These are phyloP conservation scores for Rhynchospora pubera DNA, from an alignment of 176 grass and related monocot species.

Conservation along the genomic window DNA sequence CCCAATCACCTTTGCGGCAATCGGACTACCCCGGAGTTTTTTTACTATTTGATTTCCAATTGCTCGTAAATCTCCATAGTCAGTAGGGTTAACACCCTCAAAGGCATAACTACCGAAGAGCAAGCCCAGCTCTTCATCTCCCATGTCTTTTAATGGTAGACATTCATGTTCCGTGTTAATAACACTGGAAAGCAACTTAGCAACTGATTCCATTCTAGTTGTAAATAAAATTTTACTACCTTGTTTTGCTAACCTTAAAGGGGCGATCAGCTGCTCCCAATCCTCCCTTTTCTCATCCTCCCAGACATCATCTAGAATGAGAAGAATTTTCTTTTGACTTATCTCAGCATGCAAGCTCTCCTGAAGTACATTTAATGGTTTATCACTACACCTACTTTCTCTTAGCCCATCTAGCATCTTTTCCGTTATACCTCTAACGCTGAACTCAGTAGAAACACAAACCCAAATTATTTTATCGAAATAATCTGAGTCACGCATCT, in stretches of 20 bases:
- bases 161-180: conserved; percentile 10
- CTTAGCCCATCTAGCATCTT: background rate
- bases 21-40: conserved; percentile 34
- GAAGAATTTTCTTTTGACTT: background rate
- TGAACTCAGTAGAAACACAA: conserved; percentile 12
- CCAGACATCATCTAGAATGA: conserved; percentile 47
- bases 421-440: background rate
- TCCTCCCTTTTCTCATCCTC: conserved; percentile 8
- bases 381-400: too few species aligned
- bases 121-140: conserved; percentile 20
- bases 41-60: conserved; percentile 25
- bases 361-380: too few species aligned
- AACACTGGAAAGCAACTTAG: background rate
- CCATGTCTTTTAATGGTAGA: conserved; percentile 20
- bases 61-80: background rate
- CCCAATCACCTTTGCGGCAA: conserved; percentile 36
- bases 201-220: conserved; percentile 25
- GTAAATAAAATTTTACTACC: conserved; percentile 41
- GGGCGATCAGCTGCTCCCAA: conserved; percentile 36
- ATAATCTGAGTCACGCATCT: background rate
- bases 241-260: conserved; percentile 1
- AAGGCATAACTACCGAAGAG: conserved; percentile 31
- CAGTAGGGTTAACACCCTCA: background rate
- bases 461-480: conserved; percentile 22
- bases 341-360: background rate